phyloP scores from a whole-genome alignment of 352 stramenopile species.

The Phytophthora macrochlamydospora region DNA sequence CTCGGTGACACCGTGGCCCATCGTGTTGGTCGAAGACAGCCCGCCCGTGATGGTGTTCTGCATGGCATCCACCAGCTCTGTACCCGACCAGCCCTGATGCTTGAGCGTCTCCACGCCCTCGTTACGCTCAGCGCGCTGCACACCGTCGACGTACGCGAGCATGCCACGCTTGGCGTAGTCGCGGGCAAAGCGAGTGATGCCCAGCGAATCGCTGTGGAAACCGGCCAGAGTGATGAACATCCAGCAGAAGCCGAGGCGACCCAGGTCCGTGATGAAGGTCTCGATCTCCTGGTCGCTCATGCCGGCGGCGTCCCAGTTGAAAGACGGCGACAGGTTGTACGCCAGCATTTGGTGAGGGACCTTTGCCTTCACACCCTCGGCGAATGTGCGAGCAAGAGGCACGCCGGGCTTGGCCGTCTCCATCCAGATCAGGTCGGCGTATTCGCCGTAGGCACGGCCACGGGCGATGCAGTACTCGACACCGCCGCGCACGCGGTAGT shows the following conservation, averaged over 20 bases:
- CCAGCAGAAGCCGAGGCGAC: slow-evolving; percentile 96
- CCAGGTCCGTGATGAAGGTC: slow-evolving; percentile 96
- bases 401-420: slow-evolving; percentile 95
- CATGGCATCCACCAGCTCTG: slow-evolving; percentile 94
- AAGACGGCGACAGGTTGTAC: slow-evolving; percentile 98
- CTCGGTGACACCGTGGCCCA: slow-evolving; percentile 95
- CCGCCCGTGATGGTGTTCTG: slow-evolving; percentile 93
- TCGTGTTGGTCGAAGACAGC: slow-evolving; percentile 93
- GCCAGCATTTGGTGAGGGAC: slow-evolving; percentile 97
- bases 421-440: slow-evolving; percentile 99
- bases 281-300: slow-evolving; percentile 95
- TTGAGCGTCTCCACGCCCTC: slow-evolving; percentile 96
- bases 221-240: slow-evolving; percentile 99
- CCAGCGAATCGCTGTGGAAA: slow-evolving; percentile 98
- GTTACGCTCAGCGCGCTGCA: slow-evolving; percentile 96
- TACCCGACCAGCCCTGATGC: slow-evolving; percentile 97
- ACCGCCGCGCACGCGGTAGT: slow-evolving; percentile 85
- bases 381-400: slow-evolving; percentile 92
- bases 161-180: slow-evolving; percentile 91
- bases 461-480: slow-evolving; percentile 98
- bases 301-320: slow-evolving; percentile 98
- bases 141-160: slow-evolving; percentile 97
- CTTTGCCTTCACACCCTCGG: slow-evolving; percentile 86
- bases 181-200: slow-evolving; percentile 95
- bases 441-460: slow-evolving; percentile 93